phyloP scores from a whole-genome alignment of 2,329 filamentous ascomycete species.

The Uncinocarpus reesii region DNA sequence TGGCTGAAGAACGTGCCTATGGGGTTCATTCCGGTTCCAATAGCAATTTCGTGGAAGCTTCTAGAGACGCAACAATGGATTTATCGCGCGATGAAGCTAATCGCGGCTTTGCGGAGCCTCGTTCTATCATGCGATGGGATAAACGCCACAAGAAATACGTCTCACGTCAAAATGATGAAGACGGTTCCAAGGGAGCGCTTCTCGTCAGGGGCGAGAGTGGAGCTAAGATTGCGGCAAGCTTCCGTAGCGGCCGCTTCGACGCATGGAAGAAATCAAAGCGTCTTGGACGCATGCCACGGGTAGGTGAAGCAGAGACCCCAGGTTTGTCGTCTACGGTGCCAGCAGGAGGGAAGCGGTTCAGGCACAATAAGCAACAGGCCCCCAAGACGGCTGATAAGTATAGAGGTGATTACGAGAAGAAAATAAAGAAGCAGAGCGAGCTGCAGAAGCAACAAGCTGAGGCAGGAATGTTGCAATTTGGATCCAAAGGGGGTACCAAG shows the following conservation, averaged over 20 bases:
- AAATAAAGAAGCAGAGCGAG: conserved; percentile 81
- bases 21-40: conserved; percentile 74
- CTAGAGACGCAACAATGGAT: conserved; percentile 84
- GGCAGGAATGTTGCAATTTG: conserved; percentile 18
- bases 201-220: conserved; percentile 84
- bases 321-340: conserved; percentile 23
- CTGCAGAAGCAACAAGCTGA: conserved; percentile 58
- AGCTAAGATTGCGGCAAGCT: conserved; percentile 88
- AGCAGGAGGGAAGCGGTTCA: conserved; percentile 52
- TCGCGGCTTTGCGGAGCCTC: conserved; percentile 67
- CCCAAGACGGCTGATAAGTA: conserved; percentile 91
- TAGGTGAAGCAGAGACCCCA: conserved; percentile 65
- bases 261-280: conserved; percentile 82
- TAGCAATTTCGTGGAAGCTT: conserved; percentile 74
- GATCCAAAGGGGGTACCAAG: conserved; percentile 29
- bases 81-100: conserved; percentile 73
- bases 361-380: conserved; percentile 76
- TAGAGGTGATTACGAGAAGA: conserved; percentile 77
- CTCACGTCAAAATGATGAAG: conserved; percentile 79
- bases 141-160: conserved; percentile 96
- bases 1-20: conserved; percentile 83
- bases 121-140: conserved; percentile 83
- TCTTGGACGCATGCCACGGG: conserved; percentile 63
- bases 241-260: conserved; percentile 89
- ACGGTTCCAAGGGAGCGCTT: conserved; percentile 66